A percentile compares a stretch with the other conserved stretches of the same genome.
These are phyloP conservation scores for Pleurostoma richardsiae DNA, from an alignment of 2,329 filamentous ascomycete species.

Conservation along the genomic window DNA sequence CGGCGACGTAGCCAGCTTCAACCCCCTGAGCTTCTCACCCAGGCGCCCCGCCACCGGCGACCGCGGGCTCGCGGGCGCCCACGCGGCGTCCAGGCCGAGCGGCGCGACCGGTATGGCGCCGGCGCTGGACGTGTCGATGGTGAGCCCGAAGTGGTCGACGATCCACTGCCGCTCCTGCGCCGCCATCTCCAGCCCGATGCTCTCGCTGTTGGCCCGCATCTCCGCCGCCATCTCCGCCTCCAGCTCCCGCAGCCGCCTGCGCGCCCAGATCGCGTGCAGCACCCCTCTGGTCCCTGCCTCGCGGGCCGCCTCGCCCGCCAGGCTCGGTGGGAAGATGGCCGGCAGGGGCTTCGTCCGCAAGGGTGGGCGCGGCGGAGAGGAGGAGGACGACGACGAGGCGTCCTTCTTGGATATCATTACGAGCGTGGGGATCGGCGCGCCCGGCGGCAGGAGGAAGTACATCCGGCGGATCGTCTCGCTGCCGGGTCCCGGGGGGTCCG, in stretches of 20 bases:
- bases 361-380: slow-evolving; percentile 22
- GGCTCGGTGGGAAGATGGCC: slow-evolving; percentile 75
- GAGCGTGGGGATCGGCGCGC: slow-evolving; percentile 64
- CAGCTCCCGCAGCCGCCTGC: slow-evolving; percentile 70
- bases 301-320: slow-evolving; percentile 58
- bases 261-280: slow-evolving; percentile 86
- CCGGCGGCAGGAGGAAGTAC: slow-evolving; percentile 77
- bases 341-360: slow-evolving; percentile 72
- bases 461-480: slow-evolving; percentile 53
- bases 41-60: slow-evolving; percentile 64
- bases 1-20: slow-evolving; percentile 72
- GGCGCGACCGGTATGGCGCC: slow-evolving; percentile 9
- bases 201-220: slow-evolving; percentile 69
- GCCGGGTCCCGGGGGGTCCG: slow-evolving; percentile 20
- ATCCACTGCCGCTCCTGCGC: slow-evolving; percentile 83
- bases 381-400: slow-evolving; percentile 20
- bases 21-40: slow-evolving; percentile 72
- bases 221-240: slow-evolving; percentile 73
- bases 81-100: slow-evolving; percentile 18
- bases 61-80: slow-evolving; percentile 32
- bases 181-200: slow-evolving; percentile 80
- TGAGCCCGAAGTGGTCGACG: slow-evolving; percentile 69
- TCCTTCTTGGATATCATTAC: slow-evolving; percentile 55
- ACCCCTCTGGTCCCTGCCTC: slow-evolving; percentile 73
- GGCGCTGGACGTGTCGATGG: slow-evolving; percentile 27